phyloP scores from a whole-genome alignment of 768 basidiomycete genomes.

The Exsudoporus frostii region DNA sequence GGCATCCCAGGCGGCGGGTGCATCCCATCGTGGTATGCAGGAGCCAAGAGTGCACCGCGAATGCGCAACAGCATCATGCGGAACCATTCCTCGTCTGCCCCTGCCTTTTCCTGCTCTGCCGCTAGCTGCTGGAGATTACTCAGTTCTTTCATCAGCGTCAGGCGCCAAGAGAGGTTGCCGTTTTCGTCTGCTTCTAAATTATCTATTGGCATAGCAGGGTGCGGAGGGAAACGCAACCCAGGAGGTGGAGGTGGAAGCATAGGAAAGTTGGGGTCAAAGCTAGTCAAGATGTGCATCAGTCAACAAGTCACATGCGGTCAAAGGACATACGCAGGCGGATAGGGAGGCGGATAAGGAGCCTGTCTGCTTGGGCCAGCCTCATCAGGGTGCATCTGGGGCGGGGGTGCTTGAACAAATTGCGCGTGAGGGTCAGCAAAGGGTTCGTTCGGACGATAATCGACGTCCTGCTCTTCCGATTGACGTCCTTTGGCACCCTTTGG shows the following conservation, averaged over 20 bases:
- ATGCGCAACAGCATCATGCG: conserved; percentile 83
- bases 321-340: conserved; percentile 49
- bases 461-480: conserved; percentile 56
- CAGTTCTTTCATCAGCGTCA: conserved; percentile 79
- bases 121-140: conserved; percentile 73
- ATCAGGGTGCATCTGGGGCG: conserved; percentile 53
- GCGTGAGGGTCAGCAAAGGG: conserved; percentile 54
- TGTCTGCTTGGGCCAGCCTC: conserved; percentile 60
- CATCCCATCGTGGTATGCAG: conserved; percentile 37
- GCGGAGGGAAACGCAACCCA: conserved; percentile 63
- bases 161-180: conserved; percentile 77
- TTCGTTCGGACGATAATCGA: conserved; percentile 60
- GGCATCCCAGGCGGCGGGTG: conserved; percentile 37
- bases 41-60: conserved; percentile 64
- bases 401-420: conserved; percentile 51
- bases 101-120: conserved; percentile 76
- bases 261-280: conserved; percentile 73
- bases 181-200: conserved; percentile 75
- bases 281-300: conserved; percentile 26
- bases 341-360: conserved; percentile 57
- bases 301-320: neutral
- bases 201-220: conserved; percentile 57
- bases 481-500: conserved; percentile 52
- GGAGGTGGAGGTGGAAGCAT: conserved; percentile 52
- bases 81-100: conserved; percentile 81